Base-by-base conservation (phyloP, 371 early-diverging fungal species). In the Mortierella sp. region DNA sequence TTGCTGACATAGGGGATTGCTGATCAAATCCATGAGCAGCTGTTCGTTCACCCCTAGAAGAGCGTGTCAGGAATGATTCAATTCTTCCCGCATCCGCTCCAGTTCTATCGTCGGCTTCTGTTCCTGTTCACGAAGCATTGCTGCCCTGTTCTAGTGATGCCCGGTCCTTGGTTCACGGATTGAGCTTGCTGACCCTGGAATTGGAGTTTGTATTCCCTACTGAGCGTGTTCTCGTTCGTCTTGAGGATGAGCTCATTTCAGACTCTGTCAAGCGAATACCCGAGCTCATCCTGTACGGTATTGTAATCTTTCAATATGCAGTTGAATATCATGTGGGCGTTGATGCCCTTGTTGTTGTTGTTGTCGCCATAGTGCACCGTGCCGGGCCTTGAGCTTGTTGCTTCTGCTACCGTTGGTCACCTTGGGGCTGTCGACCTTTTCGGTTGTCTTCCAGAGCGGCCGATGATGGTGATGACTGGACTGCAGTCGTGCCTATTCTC, bases 91-190 rank as follows among this genome's bases (percentile, higher is more conserved):
- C 3, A 62, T 47, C 58, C 58, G 69, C 39, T 76, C 78, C 42
- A 76, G 26, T 21, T 76, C 78, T 67, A 76, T 76, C 7, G 43
- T 58, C 13, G 67, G 61, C 48, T 66, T 57, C 62, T 70, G 43
- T 31, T 76, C 71, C 2, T 59, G 70, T 30, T 76, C 71, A 27
- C 70, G 70, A 76, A 76, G 7, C 78, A 66, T 52, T 76, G 67
- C 34, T 70, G 59, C 43, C 65, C 66, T 24, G 67, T 58, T 38
- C 62, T 66, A 21, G 70, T 66, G 30, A 76, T 38, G 23, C 50
- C 56, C 0, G 70, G 66, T n/a, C 67, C 67, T 12, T 70, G 43
- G 28, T 70, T 71, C 16, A 58, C 64, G 46, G 70, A 70, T 38
- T 70, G 67, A 13, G 78, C 70, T 12, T 60, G 58, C 14, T 70